Evolutionary conservation across 352 stramenopile genomes (phyloP), one percentile per base, ranked within the genome.

Genomic region (Achlya hypogyna): DNA sequence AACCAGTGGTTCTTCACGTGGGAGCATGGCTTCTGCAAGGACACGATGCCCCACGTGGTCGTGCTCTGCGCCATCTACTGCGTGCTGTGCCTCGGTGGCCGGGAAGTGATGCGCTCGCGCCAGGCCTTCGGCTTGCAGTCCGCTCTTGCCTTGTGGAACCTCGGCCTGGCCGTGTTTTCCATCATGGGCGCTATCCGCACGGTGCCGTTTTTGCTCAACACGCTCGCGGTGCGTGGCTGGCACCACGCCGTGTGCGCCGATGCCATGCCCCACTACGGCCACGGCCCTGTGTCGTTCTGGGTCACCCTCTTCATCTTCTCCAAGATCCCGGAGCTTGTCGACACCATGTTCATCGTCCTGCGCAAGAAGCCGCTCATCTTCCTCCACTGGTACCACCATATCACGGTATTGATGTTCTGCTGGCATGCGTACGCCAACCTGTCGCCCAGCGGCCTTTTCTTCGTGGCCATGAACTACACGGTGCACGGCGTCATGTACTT

Each of bases 361-460:
- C 87, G 96, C 77, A 98, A 98, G 80, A 98, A 98, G 76, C 85
- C 86, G 47, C 80, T 98, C 42, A 98, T 98, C 71, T 98, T 99
- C 74, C 78, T 99, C 52, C 96, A 99, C 78, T 99, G 95, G 95
- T 99, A 98, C 81, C 96, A 99, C 78, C 96, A 99, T 76, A 93
- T 98, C 74, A 98, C 96, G 18, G 96, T 99, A 34, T 75, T 99
- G 65, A 81, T 98, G 35, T 99, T 98, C 75, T 98, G 93, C 81
- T 99, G 96, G 96, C 89, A 98, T 77, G 92, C 89, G 18, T 99
- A 98, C 72, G 92, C 86, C 8, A 95, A 89, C 40, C 88, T 91
- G 34, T 91, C 82, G 27, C 81, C 93, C 63, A 89, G 85, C 53
- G 96, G 96, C 38, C 75, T 98, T 40, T 98, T 98, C 83, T 99